Conservation (phyloP, 768 basidiomycete species). For the Tephrocybe sp. region DNA sequence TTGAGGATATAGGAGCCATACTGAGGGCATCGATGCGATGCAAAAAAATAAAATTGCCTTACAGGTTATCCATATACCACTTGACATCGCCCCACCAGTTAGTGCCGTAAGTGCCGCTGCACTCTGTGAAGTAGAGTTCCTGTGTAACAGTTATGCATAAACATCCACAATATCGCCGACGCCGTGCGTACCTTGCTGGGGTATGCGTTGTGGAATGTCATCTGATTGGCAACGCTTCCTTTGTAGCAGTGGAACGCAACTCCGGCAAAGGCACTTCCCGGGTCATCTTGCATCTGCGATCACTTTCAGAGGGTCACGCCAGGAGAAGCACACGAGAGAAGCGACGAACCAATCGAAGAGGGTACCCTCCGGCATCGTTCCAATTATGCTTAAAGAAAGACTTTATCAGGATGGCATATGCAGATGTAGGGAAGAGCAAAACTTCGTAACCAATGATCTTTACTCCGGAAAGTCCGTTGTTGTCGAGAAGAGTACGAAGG, state of each 20-base stretch:
- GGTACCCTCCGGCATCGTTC: slow-evolving; percentile 60
- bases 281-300: slow-evolving; percentile 44
- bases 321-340: not conserved
- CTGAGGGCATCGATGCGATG: too few relatives aligned
- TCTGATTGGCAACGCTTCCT: slow-evolving; percentile 18
- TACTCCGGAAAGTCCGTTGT: slow-evolving; percentile 54
- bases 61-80: slow-evolving; percentile 26
- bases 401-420: not conserved
- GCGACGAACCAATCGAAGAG: slow-evolving; percentile 41
- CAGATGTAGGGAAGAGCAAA: not conserved
- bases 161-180: not conserved
- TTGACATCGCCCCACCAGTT: slow-evolving; percentile 85
- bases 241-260: slow-evolving; percentile 74
- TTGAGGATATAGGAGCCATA: not conserved
- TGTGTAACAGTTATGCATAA: slow-evolving; percentile 7
- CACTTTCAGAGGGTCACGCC: not conserved
- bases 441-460: slow-evolving; percentile 54
- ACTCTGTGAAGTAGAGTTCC: slow-evolving; percentile 60
- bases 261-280: slow-evolving; percentile 54
- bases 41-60: not conserved
- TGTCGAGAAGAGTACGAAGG: slow-evolving; percentile 59
- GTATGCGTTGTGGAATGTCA: slow-evolving; percentile 18
- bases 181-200: slow-evolving; percentile 14
- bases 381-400: slow-evolving; percentile 58
- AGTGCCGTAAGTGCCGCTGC: slow-evolving; percentile 58